Evolutionary conservation across 441 rosid genomes (phyloP), one percentile per base, ranked within the genome.

Genomic region (Theobroma grandiflorum): DNA sequence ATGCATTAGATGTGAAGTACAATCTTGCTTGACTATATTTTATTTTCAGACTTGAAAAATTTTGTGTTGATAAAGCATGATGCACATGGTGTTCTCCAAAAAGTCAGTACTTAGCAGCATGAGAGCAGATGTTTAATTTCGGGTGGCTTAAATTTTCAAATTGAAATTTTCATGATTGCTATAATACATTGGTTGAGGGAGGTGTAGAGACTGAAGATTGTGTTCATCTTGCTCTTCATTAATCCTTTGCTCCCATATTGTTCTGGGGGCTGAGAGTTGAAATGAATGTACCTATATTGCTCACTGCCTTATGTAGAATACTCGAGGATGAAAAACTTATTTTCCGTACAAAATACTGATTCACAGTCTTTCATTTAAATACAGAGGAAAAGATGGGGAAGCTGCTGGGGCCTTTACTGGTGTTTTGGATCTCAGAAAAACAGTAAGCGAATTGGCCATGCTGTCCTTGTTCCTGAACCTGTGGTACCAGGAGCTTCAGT

Each of bases 371-470:
- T 67, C 63, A 26, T 73, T 83, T 86, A 52, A 82, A 61, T 74
- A 33, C 89, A 96, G 99, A 94, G 87, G 86, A 91, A 91, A 85
- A 90, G 96, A 85, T 96, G 99, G 99, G 89, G 92, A 83, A 87
- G 90, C 81, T 94, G 93, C 82, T 94, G 90, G 98, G 86, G 94
- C 77, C 71, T 89, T 42, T 85, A 84, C 82, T 92, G 96, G 77
- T 96, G 99, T 84, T 96, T 96, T 82, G 96, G 99, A 77, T 87
- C 88, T 72, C 97, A 87, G 38, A 96, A 87, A 85, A 91, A 78
- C 84, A 91, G 86, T 73, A 96, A 91, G 85, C 88, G 94, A 71
- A 94, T 96, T 22, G 95, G 93, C 50, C 97, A 94, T 82, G 99
- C 99, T 74, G 92, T 90, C 40, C 92, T 93, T 70, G 91, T 85